Percentiles rank a stretch among this genome's conserved stretches.
Evolutionary conservation across 257 asterid genomes (phyloP).

Genomic region (Solanum rostratum): DNA sequence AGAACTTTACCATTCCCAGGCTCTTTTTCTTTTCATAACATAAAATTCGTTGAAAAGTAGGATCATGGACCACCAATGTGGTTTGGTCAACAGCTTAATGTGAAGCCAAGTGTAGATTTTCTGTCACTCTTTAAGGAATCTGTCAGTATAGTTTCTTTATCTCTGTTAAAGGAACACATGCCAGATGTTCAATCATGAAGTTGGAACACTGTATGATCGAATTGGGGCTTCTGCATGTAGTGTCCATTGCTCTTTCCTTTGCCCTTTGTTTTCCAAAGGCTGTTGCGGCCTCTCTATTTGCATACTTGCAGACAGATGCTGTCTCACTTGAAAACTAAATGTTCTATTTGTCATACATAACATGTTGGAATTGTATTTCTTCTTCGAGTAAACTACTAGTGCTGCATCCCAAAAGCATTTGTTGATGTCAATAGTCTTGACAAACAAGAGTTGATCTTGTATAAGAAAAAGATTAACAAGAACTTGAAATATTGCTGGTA

Average conservation of each 20-base stretch:
- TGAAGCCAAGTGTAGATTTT: neutral
- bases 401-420: neutral
- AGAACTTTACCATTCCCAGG: neutral
- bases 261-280: neutral
- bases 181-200: neutral
- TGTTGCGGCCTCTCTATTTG: neutral
- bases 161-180: neutral
- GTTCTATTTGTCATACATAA: neutral
- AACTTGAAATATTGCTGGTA: neutral
- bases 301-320: neutral
- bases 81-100: neutral
- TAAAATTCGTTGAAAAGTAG: neutral
- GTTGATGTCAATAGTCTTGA: neutral
- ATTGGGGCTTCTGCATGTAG: neutral
- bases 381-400: neutral
- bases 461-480: neutral
- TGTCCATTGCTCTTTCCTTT: neutral
- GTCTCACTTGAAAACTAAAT: neutral
- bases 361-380: neutral
- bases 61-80: neutral
- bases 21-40: neutral
- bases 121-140: neutral
- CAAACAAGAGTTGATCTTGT: neutral
- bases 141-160: neutral
- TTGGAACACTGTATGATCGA: neutral